Percentiles rank a stretch among this genome's conserved stretches.
phyloP scores from a whole-genome alignment of 768 basidiomycete species.

The Candolleomyces eurysporus region DNA sequence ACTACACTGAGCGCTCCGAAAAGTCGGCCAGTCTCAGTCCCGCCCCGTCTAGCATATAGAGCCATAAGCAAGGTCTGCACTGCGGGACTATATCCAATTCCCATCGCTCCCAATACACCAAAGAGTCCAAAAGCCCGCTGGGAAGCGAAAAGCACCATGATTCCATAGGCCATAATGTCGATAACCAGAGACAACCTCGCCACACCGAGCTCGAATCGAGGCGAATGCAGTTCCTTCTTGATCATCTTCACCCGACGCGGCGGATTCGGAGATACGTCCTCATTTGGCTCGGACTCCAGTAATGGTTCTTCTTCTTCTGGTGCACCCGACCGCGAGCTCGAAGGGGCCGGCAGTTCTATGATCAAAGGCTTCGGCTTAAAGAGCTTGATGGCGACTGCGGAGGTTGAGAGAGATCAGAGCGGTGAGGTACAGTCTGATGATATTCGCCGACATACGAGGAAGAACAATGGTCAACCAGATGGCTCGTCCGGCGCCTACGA shows the following conservation, averaged over 20 bases:
- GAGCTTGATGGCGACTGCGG: constrained; percentile 51
- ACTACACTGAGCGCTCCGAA: constrained; percentile 82
- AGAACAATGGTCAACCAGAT: constrained; percentile 53
- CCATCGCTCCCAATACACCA: constrained; percentile 53
- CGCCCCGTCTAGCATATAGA: constrained; percentile 52
- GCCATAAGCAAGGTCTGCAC: constrained; percentile 71
- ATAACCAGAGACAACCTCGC: constrained; percentile 60
- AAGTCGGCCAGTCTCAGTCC: constrained; percentile 66
- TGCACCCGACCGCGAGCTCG: constrained; percentile 1
- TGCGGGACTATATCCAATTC: constrained; percentile 63
- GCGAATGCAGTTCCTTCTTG: constrained; percentile 36
- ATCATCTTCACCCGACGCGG: constrained; percentile 5
- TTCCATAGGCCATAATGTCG: constrained; percentile 49
- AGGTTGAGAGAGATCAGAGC: not conserved
- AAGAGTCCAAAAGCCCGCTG: constrained; percentile 51
- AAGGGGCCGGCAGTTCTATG: constrained; percentile 15
- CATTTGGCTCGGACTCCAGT: constrained; percentile 20
- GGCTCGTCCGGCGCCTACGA: constrained; percentile 52
- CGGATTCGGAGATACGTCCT: constrained; percentile 15
- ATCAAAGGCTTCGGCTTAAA: constrained; percentile 43
- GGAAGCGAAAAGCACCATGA: constrained; percentile 47
- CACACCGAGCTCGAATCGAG: constrained; percentile 67
- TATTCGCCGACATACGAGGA: constrained; percentile 47
- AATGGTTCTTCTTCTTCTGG: constrained; percentile 30
- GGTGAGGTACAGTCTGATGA: not conserved